Percentiles rank a stretch among this genome's conserved stretches.
Conservation (phyloP, 1,284 basidiomycete species). For the Filobasidium uniguttulatum region DNA sequence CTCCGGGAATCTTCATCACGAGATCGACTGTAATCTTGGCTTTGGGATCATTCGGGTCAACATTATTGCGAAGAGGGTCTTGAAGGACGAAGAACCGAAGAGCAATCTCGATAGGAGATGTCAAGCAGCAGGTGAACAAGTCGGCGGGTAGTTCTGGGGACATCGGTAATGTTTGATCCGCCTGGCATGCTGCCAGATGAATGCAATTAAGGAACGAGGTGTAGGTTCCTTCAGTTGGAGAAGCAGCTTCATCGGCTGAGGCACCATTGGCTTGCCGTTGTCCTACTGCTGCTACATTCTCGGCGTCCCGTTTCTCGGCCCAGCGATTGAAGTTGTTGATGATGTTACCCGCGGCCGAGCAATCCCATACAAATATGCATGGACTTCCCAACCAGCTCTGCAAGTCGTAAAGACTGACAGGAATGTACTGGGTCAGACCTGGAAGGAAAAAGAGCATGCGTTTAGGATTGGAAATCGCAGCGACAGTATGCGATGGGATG, state of each 20-base stretch:
- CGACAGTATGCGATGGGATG: no score
- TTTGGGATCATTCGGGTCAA: conserved; percentile 40
- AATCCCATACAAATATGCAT: conserved; percentile 97
- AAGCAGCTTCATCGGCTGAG: conserved; percentile 16
- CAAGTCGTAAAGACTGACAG: conserved; percentile 82
- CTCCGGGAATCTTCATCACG: conserved; percentile 90
- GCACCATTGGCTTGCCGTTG: conserved; percentile 20
- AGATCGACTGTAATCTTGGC: conserved; percentile 62
- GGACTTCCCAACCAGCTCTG: conserved; percentile 83
- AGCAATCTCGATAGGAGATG: conserved; percentile 94
- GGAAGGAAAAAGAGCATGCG: neutral
- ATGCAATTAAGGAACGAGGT: conserved; percentile 75
- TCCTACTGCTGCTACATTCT: conserved; percentile 39
- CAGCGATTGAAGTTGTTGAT: conserved; percentile 81
- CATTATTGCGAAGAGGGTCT: conserved; percentile 52
- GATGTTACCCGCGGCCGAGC: conserved; percentile 87
- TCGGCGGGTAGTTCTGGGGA: conserved; percentile 95
- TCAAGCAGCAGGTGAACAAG: conserved; percentile 92
- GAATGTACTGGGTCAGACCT: conserved; percentile 95
- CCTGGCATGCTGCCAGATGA: conserved; percentile 86
- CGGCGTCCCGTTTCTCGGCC: conserved; percentile 71
- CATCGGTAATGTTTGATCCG: conserved; percentile 83
- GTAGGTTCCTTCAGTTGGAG: conserved; percentile 37
- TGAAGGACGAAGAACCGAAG: conserved; percentile 87
- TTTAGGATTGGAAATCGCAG: neutral